Evolutionary conservation across 2,329 filamentous ascomycete genomes (phyloP).

Genomic region (Cercospora zeina): DNA sequence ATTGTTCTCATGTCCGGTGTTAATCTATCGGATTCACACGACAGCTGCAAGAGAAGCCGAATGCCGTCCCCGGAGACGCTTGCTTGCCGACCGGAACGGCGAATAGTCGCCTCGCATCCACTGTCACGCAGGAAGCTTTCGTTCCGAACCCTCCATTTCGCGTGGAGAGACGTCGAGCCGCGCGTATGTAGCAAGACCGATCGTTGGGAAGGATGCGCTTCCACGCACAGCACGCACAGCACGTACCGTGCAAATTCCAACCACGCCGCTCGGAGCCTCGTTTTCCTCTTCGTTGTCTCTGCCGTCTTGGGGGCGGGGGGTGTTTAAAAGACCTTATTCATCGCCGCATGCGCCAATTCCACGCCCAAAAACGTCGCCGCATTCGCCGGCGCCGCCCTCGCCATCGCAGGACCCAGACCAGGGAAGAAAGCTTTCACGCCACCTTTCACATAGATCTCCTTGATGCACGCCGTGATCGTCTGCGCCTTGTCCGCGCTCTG

Average conservation of each 20-base stretch:
- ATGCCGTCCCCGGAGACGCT: neutral
- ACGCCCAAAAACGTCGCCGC: slow-evolving; percentile 91
- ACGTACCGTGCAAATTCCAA: neutral
- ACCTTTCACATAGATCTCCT: slow-evolving; percentile 77
- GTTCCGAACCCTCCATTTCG: neutral
- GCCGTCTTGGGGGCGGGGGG: no score
- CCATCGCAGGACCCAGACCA: slow-evolving; percentile 87
- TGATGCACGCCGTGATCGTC: slow-evolving; percentile 75
- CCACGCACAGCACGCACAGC: neutral
- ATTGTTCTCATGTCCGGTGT: neutral
- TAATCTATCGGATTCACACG: neutral
- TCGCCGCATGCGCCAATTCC: slow-evolving; percentile 77
- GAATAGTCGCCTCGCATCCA: neutral
- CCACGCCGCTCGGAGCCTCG: no score
- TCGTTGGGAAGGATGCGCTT: neutral
- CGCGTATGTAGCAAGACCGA: neutral
- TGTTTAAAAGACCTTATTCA: slow-evolving; percentile 67
- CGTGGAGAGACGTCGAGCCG: slow-evolving; percentile 3
- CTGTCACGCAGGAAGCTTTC: neutral
- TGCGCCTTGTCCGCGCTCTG: slow-evolving; percentile 88
- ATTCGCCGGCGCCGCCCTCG: slow-evolving; percentile 91
- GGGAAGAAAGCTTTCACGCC: slow-evolving; percentile 95
- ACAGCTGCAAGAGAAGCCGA: neutral
- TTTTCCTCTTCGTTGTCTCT: neutral
- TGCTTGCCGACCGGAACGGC: slow-evolving; percentile 4